phyloP scores from a whole-genome alignment of 2,329 filamentous ascomycete genomes.

The Geoglossum cookeanum region DNA sequence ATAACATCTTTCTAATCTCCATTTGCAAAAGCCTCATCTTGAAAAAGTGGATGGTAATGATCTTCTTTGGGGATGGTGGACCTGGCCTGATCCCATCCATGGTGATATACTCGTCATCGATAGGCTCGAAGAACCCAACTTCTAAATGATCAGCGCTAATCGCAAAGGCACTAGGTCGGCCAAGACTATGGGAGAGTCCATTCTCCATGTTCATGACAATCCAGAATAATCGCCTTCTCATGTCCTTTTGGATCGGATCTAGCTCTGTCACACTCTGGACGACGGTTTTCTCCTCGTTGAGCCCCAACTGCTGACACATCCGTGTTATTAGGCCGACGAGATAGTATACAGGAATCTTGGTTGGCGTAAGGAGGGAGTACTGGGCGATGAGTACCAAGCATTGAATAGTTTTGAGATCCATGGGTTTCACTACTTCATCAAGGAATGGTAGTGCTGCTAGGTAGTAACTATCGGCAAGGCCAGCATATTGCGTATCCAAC shows the following conservation, averaged over 20 bases:
- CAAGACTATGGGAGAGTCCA: slow-evolving; percentile 71
- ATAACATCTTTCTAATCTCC: slow-evolving; percentile 70
- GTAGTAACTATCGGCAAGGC: slow-evolving; percentile 87
- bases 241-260: slow-evolving; percentile 63
- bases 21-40: slow-evolving; percentile 77
- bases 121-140: slow-evolving; percentile 64
- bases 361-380: slow-evolving; percentile 84
- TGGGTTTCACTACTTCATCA: slow-evolving; percentile 66
- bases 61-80: slow-evolving; percentile 61
- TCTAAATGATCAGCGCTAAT: slow-evolving; percentile 67
- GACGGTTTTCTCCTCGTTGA: slow-evolving; percentile 81
- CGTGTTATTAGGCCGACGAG: slow-evolving; percentile 74
- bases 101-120: slow-evolving; percentile 71
- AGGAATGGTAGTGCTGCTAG: slow-evolving; percentile 71
- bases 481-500: slow-evolving; percentile 74
- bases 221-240: slow-evolving; percentile 80
- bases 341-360: slow-evolving; percentile 81
- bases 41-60: slow-evolving; percentile 80
- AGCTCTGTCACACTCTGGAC: slow-evolving; percentile 38
- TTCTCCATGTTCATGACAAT: slow-evolving; percentile 76
- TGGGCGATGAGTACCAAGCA: slow-evolving; percentile 74
- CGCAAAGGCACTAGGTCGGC: slow-evolving; percentile 69
- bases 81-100: slow-evolving; percentile 49
- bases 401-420: slow-evolving; percentile 78
- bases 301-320: slow-evolving; percentile 72